Conservation (phyloP, 768 basidiomycete species). For the Austroboletus eburneus region DNA sequence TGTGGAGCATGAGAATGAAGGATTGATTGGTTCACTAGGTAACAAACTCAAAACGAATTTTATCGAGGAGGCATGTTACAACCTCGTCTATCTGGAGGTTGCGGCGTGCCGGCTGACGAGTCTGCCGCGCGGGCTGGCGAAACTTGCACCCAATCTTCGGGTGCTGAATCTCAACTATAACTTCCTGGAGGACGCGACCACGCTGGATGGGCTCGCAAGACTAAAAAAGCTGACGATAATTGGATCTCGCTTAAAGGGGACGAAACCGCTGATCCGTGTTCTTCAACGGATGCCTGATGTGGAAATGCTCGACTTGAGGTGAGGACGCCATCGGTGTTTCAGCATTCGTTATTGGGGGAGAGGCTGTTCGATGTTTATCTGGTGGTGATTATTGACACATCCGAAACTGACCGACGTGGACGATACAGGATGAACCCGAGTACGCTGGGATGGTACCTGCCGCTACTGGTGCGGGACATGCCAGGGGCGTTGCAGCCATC, state of each 20-base stretch:
- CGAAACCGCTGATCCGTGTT: constrained; percentile 67
- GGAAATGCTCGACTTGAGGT: constrained; percentile 93
- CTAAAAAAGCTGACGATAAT: constrained; percentile 84
- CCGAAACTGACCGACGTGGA: constrained; percentile 24
- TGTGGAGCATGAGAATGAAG: constrained; percentile 16
- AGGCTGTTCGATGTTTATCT: not conserved
- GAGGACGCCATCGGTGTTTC: constrained; percentile 26
- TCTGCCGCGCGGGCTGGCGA: constrained; percentile 66
- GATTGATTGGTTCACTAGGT: constrained; percentile 44
- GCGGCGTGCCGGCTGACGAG: constrained; percentile 78
- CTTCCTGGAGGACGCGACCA: constrained; percentile 72
- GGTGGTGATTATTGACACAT: constrained; percentile 12
- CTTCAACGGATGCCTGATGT: constrained; percentile 70
- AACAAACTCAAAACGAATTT: constrained; percentile 64
- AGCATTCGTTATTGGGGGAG: constrained; percentile 7
- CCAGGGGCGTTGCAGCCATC: constrained; percentile 66
- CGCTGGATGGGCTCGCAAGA: constrained; percentile 66
- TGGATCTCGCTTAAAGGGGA: constrained; percentile 75
- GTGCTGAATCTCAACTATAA: constrained; percentile 97
- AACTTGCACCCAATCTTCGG: constrained; percentile 77
- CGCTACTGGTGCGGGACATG: constrained; percentile 68
- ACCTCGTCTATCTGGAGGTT: constrained; percentile 87
- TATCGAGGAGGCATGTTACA: constrained; percentile 74
- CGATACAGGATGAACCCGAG: constrained; percentile 90
- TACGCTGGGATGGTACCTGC: constrained; percentile 94